Conservation (phyloP, 2,329 filamentous ascomycete species). For the Fusarium camptoceras region DNA sequence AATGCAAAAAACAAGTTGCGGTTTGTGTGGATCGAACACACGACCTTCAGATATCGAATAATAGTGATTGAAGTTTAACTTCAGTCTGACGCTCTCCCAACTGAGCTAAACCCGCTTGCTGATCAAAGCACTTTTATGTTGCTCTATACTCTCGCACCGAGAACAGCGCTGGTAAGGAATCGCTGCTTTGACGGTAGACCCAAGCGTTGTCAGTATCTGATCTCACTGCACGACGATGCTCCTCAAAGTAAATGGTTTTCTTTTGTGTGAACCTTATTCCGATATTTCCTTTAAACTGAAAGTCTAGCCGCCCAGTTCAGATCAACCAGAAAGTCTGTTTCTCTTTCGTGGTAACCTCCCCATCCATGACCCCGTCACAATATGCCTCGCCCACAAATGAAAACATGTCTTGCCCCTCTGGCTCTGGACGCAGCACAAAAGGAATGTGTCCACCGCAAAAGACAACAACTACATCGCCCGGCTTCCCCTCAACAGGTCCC, state of each 20-base stretch:
- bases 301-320: fast-evolving
- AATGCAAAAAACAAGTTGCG: background rate
- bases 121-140: background rate
- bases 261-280: background rate
- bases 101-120: background rate
- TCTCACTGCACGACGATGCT: background rate
- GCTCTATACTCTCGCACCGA: fast-evolving
- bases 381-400: background rate
- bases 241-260: background rate
- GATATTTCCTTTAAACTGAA: fast-evolving
- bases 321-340: background rate
- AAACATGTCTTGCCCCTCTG: fast-evolving
- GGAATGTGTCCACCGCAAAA: background rate
- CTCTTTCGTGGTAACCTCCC: fast-evolving
- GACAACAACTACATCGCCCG: background rate
- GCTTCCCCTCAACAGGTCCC: fast-evolving
- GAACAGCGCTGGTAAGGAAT: too few relatives aligned
- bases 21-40: background rate
- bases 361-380: slow-evolving; percentile 3
- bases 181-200: too few relatives aligned
- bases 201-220: background rate
- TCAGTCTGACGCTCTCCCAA: background rate
- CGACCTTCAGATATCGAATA: background rate
- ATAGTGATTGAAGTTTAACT: background rate
- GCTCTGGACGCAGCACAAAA: background rate